Evolutionary conservation across 2,329 filamentous ascomycete genomes (phyloP).

Genomic region (Penicillium sp.): DNA sequence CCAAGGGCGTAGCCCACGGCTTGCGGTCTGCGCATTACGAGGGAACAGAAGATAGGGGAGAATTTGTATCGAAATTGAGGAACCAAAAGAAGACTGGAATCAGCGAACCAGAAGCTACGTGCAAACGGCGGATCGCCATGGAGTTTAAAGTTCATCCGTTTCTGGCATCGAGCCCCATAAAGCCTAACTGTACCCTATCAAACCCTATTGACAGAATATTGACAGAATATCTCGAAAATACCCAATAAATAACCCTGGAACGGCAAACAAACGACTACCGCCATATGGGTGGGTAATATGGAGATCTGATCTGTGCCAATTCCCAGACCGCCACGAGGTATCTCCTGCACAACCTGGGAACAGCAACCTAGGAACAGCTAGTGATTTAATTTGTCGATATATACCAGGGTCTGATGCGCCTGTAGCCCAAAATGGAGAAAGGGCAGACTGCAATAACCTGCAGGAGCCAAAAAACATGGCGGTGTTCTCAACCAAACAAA

Average conservation of each 20-base stretch:
- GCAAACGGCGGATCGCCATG: not conserved
- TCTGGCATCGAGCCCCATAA: not conserved
- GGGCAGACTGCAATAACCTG: not conserved
- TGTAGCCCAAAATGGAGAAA: not conserved
- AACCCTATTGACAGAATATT: not conserved
- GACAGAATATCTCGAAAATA: not conserved
- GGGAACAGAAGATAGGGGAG: not conserved
- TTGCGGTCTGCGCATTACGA: not conserved
- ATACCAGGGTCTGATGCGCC: not conserved
- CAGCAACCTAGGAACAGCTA: not conserved
- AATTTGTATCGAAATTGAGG: not conserved
- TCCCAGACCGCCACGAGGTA: constrained; percentile 2
- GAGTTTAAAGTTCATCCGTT: not conserved
- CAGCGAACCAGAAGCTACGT: not conserved
- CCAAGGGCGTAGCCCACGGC: not conserved
- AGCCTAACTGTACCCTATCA: not conserved
- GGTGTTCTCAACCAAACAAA: not conserved
- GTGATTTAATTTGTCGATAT: not conserved
- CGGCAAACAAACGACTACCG: not conserved
- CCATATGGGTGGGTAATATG: not conserved
- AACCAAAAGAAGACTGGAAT: not conserved
- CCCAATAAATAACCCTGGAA: not conserved
- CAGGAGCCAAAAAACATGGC: not conserved
- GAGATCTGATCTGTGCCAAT: not conserved
- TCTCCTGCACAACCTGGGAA: not conserved